phyloP scores from a whole-genome alignment of 1,284 basidiomycete species.

The Omphalotus olearius region DNA sequence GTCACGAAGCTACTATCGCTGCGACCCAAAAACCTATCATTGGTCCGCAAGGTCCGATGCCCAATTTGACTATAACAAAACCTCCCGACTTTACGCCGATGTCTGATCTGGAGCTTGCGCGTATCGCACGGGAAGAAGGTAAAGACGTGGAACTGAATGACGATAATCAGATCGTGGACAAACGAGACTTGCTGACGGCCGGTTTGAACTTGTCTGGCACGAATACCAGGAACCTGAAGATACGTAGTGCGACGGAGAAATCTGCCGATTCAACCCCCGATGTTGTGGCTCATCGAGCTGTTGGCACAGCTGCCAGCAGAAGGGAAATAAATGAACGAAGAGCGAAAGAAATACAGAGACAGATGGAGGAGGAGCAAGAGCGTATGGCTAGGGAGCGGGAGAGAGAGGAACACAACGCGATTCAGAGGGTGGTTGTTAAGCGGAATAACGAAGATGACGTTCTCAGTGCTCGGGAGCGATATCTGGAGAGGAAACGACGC shows the following conservation, averaged over 20 bases:
- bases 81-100: conserved; percentile 55
- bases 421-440: conserved; percentile 51
- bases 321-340: conserved; percentile 81
- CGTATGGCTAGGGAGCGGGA: conserved; percentile 55
- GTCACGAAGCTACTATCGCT: conserved; percentile 81
- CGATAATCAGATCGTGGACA: conserved; percentile 96
- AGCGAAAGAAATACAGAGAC: conserved; percentile 64
- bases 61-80: conserved; percentile 68
- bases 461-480: conserved; percentile 70
- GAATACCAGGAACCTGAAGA: conserved; percentile 55
- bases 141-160: conserved; percentile 95
- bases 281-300: conserved; percentile 59
- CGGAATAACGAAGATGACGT: conserved; percentile 72
- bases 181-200: conserved; percentile 85
- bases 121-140: conserved; percentile 64
- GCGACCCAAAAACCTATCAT: conserved; percentile 61
- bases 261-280: conserved; percentile 28
- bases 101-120: conserved; percentile 72
- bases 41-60: conserved; percentile 56
- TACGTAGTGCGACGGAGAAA: conserved; percentile 38
- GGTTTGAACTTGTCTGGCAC: conserved; percentile 89
- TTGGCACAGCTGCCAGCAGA: conserved; percentile 74
- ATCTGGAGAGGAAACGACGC: conserved; percentile 75
- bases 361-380: conserved; percentile 69
- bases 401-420: conserved; percentile 53